Base-by-base conservation (phyloP, 441 rosid species). In the Cnidoscolus chayamansa region DNA sequence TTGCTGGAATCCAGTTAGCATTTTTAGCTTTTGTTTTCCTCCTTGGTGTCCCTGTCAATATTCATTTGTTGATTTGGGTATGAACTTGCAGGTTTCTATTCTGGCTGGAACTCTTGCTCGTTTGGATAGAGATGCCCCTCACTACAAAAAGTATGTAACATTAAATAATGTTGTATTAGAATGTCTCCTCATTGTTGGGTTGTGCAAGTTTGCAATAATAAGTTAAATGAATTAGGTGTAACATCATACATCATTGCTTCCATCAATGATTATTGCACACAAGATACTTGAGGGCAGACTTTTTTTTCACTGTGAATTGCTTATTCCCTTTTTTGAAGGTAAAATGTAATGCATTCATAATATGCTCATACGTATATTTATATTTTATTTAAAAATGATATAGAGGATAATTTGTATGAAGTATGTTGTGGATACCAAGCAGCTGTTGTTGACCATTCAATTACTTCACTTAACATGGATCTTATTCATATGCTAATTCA, bases 81-180 rank as follows among this genome's bases (percentile, higher is more conserved):
- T 19, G 37, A 51, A 53, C 10, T 62, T 53, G 40, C 90, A 94
- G 99, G 97, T 96, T 72, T 96, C 98, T 31, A 93, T 96, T 79
- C 83, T 96, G 86, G 96, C 99, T 67, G 98, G 98, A 57, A 96
- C 98, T 77, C 88, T 93, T 70, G 97, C 97, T 75, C 98, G 97
- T 77, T 83, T 93, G 87, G 99, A 96, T 83, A 84, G 99, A 74
- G 98, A 93, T 84, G 99, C 98, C 73, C 97, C 98, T 74, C 91
- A 86, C 57, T 96, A 91, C 78, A 86, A 87, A 78, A 93, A 86
- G 98, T 95, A 87, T 64, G 87, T 43, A 56, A 31, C 57, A 49
- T 51, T 35, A 17, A 67, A 37, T 17, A 19, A 16, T 10, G 43
- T 35, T 35, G n/a, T 13, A 45, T 60, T 55, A 35, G 11, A 59